These are phyloP conservation scores for Dothistroma pini DNA, from an alignment of 2,329 filamentous ascomycete species.

Conservation along the genomic window DNA sequence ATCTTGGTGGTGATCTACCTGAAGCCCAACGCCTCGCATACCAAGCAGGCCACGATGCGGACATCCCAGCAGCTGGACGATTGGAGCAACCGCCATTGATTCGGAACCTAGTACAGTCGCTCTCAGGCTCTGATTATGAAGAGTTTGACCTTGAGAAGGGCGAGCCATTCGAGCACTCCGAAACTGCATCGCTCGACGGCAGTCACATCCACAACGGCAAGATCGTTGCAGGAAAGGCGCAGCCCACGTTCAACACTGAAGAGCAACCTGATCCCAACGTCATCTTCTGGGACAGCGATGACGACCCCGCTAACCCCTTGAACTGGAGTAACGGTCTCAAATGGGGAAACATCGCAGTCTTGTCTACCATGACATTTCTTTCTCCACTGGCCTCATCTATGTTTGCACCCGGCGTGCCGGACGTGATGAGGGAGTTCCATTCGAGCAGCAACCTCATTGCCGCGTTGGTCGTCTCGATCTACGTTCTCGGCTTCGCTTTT, in stretches of 20 bases:
- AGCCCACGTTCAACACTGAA: neutral
- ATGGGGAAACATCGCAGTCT: constrained; percentile 44
- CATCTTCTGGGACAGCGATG: constrained; percentile 57
- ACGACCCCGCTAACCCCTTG: constrained; percentile 53
- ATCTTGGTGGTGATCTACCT: constrained; percentile 16
- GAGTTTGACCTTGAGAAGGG: constrained; percentile 9
- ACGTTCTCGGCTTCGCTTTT: constrained; percentile 54
- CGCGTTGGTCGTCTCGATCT: constrained; percentile 63
- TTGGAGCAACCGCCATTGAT: neutral
- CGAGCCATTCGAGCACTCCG: constrained; percentile 8
- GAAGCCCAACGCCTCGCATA: constrained; percentile 37
- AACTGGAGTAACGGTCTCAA: constrained; percentile 55
- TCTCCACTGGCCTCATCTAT: constrained; percentile 56
- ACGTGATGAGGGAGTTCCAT: constrained; percentile 60
- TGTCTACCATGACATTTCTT: constrained; percentile 50
- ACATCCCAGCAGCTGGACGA: constrained; percentile 35
- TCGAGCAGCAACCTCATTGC: constrained; percentile 51
- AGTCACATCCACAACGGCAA: neutral
- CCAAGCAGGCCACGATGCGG: constrained; percentile 40
- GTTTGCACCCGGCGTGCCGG: constrained; percentile 64
- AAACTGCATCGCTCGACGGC: constrained; percentile 8
- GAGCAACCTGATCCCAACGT: constrained; percentile 45
- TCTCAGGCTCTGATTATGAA: neutral
- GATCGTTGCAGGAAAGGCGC: constrained; percentile 1
- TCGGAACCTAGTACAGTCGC: neutral